Conservation (phyloP, 176 grass and related monocot genomes). For the Carex scoparia region DNA sequence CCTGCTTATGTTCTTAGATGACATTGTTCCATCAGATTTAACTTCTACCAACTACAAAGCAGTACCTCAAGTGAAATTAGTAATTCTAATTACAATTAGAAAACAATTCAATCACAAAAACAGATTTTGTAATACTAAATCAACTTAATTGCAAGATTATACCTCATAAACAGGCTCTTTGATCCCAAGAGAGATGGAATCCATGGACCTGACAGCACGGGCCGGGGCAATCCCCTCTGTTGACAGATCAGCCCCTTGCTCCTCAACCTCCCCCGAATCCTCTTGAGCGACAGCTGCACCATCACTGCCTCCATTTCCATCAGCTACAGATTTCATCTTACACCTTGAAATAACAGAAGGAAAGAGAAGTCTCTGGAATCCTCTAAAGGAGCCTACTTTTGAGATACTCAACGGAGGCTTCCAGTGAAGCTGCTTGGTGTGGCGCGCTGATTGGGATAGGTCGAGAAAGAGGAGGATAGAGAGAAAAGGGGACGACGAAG, state of each 20-base stretch:
- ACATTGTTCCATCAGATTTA: constrained; percentile 64
- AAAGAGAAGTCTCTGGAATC: neutral
- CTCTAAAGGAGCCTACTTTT: neutral
- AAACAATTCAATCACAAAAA: neutral
- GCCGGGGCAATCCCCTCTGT: constrained; percentile 21
- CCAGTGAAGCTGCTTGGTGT: constrained; percentile 4
- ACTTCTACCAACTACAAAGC: constrained; percentile 73
- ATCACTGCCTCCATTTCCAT: constrained; percentile 32
- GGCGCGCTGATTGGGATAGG: constrained; percentile 27
- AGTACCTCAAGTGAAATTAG: neutral
- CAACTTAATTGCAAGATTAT: neutral
- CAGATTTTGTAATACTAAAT: neutral
- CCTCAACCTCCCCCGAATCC: constrained; percentile 13
- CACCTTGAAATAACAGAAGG: constrained; percentile 19
- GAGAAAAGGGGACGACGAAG: constrained; percentile 20
- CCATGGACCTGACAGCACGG: constrained; percentile 24
- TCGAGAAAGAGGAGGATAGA: constrained; percentile 11
- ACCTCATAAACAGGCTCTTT: constrained; percentile 94
- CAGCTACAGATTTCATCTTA: constrained; percentile 1
- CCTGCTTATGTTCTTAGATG: constrained; percentile 77
- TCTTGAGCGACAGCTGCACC: constrained; percentile 31
- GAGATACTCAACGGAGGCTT: neutral
- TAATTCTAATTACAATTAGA: neutral
- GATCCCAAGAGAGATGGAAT: constrained; percentile 74
- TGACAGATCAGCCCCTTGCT: neutral